Percentiles rank a stretch among this genome's conserved stretches.
Evolutionary conservation across 1,139 yeast species (phyloP).

Genomic region (Protomyces gravidus): DNA sequence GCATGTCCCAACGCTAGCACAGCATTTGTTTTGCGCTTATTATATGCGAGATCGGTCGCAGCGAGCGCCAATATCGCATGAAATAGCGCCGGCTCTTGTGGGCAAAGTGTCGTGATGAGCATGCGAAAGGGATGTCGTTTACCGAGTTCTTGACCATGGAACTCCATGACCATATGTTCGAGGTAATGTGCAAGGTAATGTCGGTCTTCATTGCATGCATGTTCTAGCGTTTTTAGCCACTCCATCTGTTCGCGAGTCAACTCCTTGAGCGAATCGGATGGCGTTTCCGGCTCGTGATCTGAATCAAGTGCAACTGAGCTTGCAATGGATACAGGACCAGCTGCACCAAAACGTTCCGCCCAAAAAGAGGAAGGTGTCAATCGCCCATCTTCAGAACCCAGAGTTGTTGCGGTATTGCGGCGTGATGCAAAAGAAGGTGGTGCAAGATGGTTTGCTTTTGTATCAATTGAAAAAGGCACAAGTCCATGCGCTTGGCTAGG

Average conservation of each 20-base stretch:
- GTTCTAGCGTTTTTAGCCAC: slow-evolving; percentile 9
- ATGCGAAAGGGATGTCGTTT: slow-evolving; percentile 16
- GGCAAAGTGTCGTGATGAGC: slow-evolving; percentile 8
- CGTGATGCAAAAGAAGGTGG: neutral
- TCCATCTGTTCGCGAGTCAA: slow-evolving; percentile 8
- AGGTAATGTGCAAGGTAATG: slow-evolving; percentile 15
- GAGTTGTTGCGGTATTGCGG: neutral
- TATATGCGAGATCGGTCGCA: slow-evolving; percentile 22
- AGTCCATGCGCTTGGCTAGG: neutral
- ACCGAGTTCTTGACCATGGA: slow-evolving; percentile 23
- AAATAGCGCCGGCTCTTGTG: slow-evolving; percentile 24
- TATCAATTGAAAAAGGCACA: neutral
- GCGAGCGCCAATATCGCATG: slow-evolving; percentile 22
- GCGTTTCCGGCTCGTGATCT: neutral
- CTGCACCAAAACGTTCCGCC: slow-evolving; percentile 25
- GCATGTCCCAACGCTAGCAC: slow-evolving; percentile 6
- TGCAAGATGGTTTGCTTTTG: neutral
- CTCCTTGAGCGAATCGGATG: neutral
- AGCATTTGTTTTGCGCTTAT: slow-evolving; percentile 1
- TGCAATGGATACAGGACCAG: slow-evolving; percentile 2
- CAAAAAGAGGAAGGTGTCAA: slow-evolving; percentile 14
- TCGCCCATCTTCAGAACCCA: neutral
- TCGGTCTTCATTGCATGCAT: slow-evolving; percentile 6
- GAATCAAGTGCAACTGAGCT: slow-evolving; percentile 2
- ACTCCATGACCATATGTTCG: neutral